Evolutionary conservation across 2,329 filamentous ascomycete genomes (phyloP).

Genomic region (Cercospora zeae-maydis): DNA sequence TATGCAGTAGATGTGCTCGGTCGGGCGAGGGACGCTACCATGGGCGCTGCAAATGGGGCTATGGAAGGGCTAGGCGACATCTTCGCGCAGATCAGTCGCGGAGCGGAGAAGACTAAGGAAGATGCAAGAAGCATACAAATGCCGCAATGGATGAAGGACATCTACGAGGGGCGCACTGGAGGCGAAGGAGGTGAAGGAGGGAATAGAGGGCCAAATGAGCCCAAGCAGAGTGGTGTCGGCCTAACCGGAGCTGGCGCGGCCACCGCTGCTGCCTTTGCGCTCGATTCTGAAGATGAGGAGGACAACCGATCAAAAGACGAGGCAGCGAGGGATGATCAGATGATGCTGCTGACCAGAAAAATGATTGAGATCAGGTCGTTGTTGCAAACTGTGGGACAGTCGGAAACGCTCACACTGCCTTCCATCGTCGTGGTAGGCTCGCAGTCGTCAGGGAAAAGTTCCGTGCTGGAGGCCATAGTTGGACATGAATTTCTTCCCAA

Average conservation of each 20-base stretch:
- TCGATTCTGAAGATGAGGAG: conserved; percentile 64
- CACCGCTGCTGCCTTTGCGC: conserved; percentile 73
- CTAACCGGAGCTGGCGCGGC: conserved; percentile 64
- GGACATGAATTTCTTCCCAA: conserved; percentile 97
- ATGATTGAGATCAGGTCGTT: conserved; percentile 99
- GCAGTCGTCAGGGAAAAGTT: conserved; percentile 97
- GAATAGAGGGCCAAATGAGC: conserved; percentile 40
- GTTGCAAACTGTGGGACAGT: conserved; percentile 86
- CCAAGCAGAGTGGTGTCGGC: conserved; percentile 43
- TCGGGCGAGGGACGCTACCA: conserved; percentile 66
- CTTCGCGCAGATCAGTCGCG: conserved; percentile 72
- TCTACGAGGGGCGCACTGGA: conserved; percentile 43
- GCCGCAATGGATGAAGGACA: conserved; percentile 71
- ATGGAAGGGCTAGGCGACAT: conserved; percentile 71
- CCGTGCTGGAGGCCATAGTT: conserved; percentile 92
- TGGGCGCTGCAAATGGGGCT: conserved; percentile 63
- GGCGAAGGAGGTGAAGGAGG: conserved; percentile 35
- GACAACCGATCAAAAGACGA: conserved; percentile 60
- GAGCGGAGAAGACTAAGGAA: conserved; percentile 81
- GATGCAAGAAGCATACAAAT: conserved; percentile 48
- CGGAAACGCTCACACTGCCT: conserved; percentile 78
- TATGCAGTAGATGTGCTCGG: conserved; percentile 74
- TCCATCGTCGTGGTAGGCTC: conserved; percentile 99
- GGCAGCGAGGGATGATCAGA: conserved; percentile 85
- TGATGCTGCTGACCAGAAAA: conserved; percentile 98